phyloP scores from a whole-genome alignment of 306 rosid species.

The Carpinus viminea region DNA sequence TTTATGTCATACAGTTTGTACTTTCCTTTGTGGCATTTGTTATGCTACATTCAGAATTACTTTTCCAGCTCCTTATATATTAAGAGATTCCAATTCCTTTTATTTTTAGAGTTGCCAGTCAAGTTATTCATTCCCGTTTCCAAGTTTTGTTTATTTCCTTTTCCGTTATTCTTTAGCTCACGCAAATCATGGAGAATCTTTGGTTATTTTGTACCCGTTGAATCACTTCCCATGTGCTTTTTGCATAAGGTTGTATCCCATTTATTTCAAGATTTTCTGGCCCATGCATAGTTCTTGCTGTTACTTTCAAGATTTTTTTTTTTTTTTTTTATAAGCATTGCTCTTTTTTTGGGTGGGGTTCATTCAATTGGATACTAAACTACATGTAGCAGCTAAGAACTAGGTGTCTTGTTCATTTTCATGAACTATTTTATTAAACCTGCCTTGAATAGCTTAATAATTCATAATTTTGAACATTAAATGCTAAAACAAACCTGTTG shows the following conservation, averaged over 20 bases:
- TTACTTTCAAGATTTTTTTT: background rate
- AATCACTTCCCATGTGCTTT: slow-evolving; percentile 21
- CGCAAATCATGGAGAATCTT: slow-evolving; percentile 13
- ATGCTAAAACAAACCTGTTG: background rate
- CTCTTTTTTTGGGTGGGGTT: background rate
- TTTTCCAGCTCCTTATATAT: slow-evolving; percentile 43
- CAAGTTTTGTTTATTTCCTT: slow-evolving; percentile 4
- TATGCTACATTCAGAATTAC: slow-evolving; percentile 53
- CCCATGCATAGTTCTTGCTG: slow-evolving; percentile 6
- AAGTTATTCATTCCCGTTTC: slow-evolving; percentile 17
- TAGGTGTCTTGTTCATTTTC: background rate
- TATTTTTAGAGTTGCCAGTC: slow-evolving; percentile 33
- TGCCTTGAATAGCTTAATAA: background rate
- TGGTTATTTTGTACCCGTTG: slow-evolving; percentile 14
- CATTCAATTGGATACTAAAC: background rate
- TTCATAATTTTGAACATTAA: background rate
- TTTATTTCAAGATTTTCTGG: slow-evolving; percentile 13
- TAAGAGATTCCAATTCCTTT: slow-evolving; percentile 40
- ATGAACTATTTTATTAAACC: background rate
- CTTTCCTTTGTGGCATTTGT: slow-evolving; percentile 48
- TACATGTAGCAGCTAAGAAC: background rate
- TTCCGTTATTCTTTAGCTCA: slow-evolving; percentile 15
- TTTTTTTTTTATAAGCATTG: background rate
- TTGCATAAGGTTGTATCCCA: slow-evolving; percentile 13
- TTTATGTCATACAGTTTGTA: slow-evolving; percentile 48